These are phyloP conservation scores for Solanum ahanhuiri DNA, from an alignment of 257 asterid genomes.

Conservation along the genomic window DNA sequence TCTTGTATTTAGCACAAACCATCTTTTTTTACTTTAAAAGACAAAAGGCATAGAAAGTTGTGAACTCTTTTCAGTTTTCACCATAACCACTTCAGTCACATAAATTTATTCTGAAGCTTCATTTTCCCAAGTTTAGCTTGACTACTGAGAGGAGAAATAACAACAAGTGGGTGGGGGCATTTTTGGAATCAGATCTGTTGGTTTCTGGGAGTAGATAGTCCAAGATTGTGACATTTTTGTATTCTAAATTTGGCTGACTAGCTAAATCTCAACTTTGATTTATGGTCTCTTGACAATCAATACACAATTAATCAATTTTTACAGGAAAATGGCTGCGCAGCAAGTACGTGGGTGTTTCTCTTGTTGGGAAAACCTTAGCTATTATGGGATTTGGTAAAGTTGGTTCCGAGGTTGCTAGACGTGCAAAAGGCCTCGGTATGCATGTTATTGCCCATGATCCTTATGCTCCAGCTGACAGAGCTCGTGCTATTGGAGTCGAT, in stretches of 20 bases:
- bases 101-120: not conserved
- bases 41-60: not conserved
- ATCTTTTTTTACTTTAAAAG: not conserved
- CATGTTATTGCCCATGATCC: slow-evolving; percentile 91
- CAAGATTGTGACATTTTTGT: not conserved
- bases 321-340: slow-evolving; percentile 80
- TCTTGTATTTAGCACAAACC: not conserved
- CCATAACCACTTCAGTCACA: not conserved
- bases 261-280: not conserved
- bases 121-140: not conserved
- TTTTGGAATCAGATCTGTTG: not conserved
- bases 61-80: not conserved
- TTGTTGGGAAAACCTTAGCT: slow-evolving; percentile 90
- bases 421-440: slow-evolving; percentile 98
- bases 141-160: not conserved
- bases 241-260: not conserved
- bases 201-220: not conserved
- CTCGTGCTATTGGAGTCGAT: slow-evolving; percentile 87
- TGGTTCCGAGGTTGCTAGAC: slow-evolving; percentile 59
- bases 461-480: slow-evolving; percentile 95
- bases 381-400: slow-evolving; percentile 97
- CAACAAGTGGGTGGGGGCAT: not conserved
- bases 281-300: not conserved
- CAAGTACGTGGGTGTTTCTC: slow-evolving; percentile 66
- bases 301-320: not conserved